Evolutionary conservation across 768 basidiomycete genomes (phyloP).

Genomic region (Tephrocybe sp.): DNA sequence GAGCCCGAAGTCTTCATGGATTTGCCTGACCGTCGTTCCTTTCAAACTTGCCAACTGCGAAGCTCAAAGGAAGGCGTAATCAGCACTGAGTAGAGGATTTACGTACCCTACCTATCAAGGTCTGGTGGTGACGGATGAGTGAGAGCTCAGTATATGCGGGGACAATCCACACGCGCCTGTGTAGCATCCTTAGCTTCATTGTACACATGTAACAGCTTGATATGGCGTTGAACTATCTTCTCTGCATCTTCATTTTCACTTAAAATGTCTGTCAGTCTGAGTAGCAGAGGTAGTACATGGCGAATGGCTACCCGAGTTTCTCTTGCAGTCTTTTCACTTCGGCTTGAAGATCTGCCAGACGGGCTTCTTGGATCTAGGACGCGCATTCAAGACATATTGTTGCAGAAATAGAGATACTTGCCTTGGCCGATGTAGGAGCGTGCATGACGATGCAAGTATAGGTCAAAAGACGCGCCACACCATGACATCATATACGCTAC

Average conservation of each 20-base stretch:
- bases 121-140: conserved; percentile 38
- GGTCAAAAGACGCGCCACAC: not conserved
- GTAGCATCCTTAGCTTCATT: conserved; percentile 84
- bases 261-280: not conserved
- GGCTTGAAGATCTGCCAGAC: conserved; percentile 21
- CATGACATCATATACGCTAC: no score
- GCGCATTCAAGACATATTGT: not conserved
- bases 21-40: conserved; percentile 67
- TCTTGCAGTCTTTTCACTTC: conserved; percentile 26
- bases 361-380: conserved; percentile 25
- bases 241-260: conserved; percentile 26
- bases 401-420: not conserved
- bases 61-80: not conserved
- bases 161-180: conserved; percentile 46
- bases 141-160: conserved; percentile 3
- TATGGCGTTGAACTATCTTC: conserved; percentile 53
- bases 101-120: conserved; percentile 73
- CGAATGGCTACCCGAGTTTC: conserved; percentile 25
- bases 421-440: conserved; percentile 26
- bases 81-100: not conserved
- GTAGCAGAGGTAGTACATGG: not conserved
- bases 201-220: conserved; percentile 69
- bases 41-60: conserved; percentile 67
- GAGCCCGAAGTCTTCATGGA: conserved; percentile 71
- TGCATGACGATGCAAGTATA: conserved; percentile 19